Evolutionary conservation across 1,284 basidiomycete species (phyloP).

Genomic region (Pascua guehoae): DNA sequence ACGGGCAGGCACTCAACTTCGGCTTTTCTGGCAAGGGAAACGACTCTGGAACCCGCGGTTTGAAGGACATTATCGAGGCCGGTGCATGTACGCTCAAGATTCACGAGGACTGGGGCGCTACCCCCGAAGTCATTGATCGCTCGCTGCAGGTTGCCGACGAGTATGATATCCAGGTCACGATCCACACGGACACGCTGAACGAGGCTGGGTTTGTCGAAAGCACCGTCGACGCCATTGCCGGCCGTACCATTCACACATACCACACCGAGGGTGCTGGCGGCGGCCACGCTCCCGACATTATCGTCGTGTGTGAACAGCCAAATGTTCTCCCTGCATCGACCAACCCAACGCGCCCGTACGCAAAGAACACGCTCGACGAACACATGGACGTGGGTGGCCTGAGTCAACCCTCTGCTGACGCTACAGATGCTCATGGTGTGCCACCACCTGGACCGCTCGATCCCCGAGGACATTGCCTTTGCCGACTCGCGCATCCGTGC

Average conservation of each 20-base stretch:
- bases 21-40: constrained; percentile 92
- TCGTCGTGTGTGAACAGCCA: constrained; percentile 82
- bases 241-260: constrained; percentile 95
- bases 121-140: constrained; percentile 76
- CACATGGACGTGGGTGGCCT: constrained; percentile 76
- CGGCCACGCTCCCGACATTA: constrained; percentile 97
- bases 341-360: constrained; percentile 91
- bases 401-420: not conserved
- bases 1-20: constrained; percentile 86
- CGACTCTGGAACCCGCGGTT: constrained; percentile 65
- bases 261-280: constrained; percentile 94
- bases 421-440: constrained; percentile 88
- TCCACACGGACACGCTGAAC: constrained; percentile 95
- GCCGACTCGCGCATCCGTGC: constrained; percentile 95
- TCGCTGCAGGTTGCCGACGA: constrained; percentile 81
- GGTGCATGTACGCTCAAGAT: constrained; percentile 91
- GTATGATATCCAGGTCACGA: constrained; percentile 95
- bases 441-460: constrained; percentile 83
- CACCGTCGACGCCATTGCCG: constrained; percentile 86
- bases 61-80: constrained; percentile 80
- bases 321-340: constrained; percentile 98
- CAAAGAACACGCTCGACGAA: constrained; percentile 90
- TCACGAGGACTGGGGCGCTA: constrained; percentile 98
- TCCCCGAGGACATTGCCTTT: constrained; percentile 91
- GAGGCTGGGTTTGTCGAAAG: constrained; percentile 71